Conservation (phyloP, 352 stramenopile species). For the Halophytophthora polymorphica region DNA sequence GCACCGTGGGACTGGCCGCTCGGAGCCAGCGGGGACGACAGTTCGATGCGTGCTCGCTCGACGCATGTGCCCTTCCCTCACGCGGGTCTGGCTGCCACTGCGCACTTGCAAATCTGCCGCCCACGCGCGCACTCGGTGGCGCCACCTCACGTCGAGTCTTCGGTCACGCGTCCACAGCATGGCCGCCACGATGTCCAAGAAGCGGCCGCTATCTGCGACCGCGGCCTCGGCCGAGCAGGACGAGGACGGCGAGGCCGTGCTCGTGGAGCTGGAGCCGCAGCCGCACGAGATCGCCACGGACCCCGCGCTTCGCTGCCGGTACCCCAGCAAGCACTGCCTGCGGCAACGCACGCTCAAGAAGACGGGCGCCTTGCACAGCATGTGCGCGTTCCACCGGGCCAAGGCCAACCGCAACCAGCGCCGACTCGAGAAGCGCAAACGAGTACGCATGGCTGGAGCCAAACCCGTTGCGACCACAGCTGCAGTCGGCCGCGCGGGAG, state of each 20-base stretch:
- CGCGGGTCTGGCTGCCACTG: no score
- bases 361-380: constrained; percentile 52
- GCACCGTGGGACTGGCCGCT: no score
- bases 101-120: no score
- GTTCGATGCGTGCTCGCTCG: no score
- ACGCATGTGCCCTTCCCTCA: no score
- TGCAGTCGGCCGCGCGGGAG: not conserved
- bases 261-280: constrained; percentile 34
- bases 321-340: constrained; percentile 53
- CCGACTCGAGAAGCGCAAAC: constrained; percentile 40
- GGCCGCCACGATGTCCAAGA: constrained; percentile 10
- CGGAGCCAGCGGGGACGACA: no score
- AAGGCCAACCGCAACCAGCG: constrained; percentile 62
- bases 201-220: constrained; percentile 5
- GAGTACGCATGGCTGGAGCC: constrained; percentile 18
- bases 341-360: constrained; percentile 56
- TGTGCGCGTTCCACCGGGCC: constrained; percentile 56
- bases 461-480: constrained; percentile 6
- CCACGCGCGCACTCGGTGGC: no score
- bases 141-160: no score
- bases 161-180: no score
- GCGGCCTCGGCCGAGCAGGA: constrained; percentile 10
- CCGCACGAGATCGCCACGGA: constrained; percentile 34
- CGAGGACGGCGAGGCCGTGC: constrained; percentile 27
- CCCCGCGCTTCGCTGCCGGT: constrained; percentile 40